These are phyloP conservation scores for Chalciporus piperatus DNA, from an alignment of 768 basidiomycete genomes.

Conservation along the genomic window DNA sequence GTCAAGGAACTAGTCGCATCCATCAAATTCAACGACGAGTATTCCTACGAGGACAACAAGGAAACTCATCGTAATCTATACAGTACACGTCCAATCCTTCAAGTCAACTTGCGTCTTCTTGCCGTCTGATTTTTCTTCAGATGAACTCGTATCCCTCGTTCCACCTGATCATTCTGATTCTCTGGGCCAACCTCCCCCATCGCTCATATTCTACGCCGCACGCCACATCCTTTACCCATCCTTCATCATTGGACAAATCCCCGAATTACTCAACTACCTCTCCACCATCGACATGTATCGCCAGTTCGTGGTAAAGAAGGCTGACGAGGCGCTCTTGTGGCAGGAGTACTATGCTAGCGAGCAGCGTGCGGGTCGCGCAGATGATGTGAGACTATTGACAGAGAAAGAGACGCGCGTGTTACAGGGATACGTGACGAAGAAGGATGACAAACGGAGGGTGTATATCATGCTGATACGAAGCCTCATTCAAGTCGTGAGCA, in stretches of 20 bases:
- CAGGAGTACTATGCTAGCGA: slow-evolving; percentile 21
- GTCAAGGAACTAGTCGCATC: slow-evolving; percentile 11
- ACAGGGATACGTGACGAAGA: slow-evolving; percentile 8
- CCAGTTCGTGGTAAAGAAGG: slow-evolving; percentile 12
- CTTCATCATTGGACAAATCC: slow-evolving; percentile 31
- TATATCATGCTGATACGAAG: slow-evolving; percentile 23
- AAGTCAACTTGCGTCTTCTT: not conserved
- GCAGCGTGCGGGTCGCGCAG: not conserved
- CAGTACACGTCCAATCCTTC: slow-evolving; percentile 8
- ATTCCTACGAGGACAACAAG: slow-evolving; percentile 1
- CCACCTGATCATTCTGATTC: not conserved
- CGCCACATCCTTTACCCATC: slow-evolving; percentile 29
- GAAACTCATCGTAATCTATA: slow-evolving; percentile 14
- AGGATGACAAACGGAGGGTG: slow-evolving; percentile 14
- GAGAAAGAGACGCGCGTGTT: slow-evolving; percentile 15
- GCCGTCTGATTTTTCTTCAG: slow-evolving; percentile 3
- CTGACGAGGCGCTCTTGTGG: slow-evolving; percentile 24
- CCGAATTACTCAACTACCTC: slow-evolving; percentile 28
- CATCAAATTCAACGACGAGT: slow-evolving; percentile 16
- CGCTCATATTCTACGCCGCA: slow-evolving; percentile 24
- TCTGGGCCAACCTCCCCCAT: slow-evolving; percentile 8
- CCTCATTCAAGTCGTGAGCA: slow-evolving; percentile 22
- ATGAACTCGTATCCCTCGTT: slow-evolving; percentile 2
- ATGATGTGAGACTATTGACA: slow-evolving; percentile 19
- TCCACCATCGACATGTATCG: slow-evolving; percentile 23